Evolutionary conservation across 202 grass and related monocot genomes (phyloP).

Genomic region (Cymbopogon flexuosus): DNA sequence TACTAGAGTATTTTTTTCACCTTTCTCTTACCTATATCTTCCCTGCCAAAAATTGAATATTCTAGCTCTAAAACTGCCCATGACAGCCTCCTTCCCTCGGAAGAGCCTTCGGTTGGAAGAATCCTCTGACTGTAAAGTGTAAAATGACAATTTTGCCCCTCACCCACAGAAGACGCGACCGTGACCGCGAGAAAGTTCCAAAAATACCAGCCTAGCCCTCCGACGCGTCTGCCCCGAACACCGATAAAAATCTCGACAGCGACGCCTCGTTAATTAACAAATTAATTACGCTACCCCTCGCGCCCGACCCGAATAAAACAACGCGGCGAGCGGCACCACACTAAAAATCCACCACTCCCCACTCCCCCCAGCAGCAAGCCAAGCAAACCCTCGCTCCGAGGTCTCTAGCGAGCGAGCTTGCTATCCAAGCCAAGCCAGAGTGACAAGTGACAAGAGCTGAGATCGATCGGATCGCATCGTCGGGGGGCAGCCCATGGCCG

Average conservation of each 20-base stretch:
- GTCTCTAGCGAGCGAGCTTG: not conserved
- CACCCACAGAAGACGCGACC: conserved; percentile 13
- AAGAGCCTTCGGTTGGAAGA: not conserved
- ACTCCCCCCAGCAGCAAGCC: not conserved
- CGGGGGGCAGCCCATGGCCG: conserved; percentile 3
- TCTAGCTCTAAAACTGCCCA: not conserved
- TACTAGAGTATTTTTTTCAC: not conserved
- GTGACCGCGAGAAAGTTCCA: conserved; percentile 27
- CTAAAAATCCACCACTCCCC: conserved; percentile 25
- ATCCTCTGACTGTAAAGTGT: not conserved
- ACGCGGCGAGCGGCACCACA: not conserved
- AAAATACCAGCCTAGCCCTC: conserved; percentile 21
- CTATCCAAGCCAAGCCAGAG: not conserved
- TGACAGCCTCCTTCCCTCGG: not conserved
- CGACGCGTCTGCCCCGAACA: conserved; percentile 40
- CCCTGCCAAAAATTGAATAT: not conserved
- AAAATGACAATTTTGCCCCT: not conserved
- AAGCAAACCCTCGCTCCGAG: not conserved
- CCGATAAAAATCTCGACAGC: conserved; percentile 36
- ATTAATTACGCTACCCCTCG: conserved; percentile 18
- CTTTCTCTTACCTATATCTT: not conserved
- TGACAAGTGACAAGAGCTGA: no score
- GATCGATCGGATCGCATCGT: not conserved
- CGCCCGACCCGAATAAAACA: conserved; percentile 9
- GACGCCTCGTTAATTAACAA: not conserved